Base-by-base conservation (phyloP, 2,329 filamentous ascomycete species). In the Phymatotrichopsis omnivora region DNA sequence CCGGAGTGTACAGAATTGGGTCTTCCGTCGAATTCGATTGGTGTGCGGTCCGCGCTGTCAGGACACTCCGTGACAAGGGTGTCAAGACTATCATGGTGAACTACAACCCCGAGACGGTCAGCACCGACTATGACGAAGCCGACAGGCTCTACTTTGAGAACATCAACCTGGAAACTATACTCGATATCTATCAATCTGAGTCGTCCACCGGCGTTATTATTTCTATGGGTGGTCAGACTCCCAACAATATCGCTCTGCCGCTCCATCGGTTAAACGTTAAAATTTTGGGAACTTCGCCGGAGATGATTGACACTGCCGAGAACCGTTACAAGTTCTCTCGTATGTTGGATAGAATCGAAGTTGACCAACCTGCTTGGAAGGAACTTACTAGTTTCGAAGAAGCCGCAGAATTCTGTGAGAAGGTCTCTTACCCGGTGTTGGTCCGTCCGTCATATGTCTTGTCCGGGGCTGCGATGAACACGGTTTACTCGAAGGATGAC, bases 21-120 rank as follows among this genome's bases (percentile, higher is more conserved):
- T 95, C 87, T 0, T 95, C 89, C 0, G 91, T 98, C 48, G 91
- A 98, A 63, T 98, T 98, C 64, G 91, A 98, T 65, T 98, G 91
- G 91, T 96, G 91, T 64, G 94, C 91, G 4, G 91, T 98, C 22
- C 75, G 89, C 49, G 85, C 91, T 5, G 93, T 96, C 52, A 80
- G 89, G 53, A 96, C 91, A 2, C 74, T 98, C 6, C 78, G 91
- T 39, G 76, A 84, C 55, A 75, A 80, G 49, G 83, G 83, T 2
- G 78, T 81, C 70, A 96, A 96, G 72, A 96, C 91, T 0, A 79
- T 96, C 60, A 96, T 96, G 89, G 79, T 93, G 38, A 93, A 93
- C 47, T 85, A 82, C 61, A 94, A 95, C 60, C 87, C 87, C 0
- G 87, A 95, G 62, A 94, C 86, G 0, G 82, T 94, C 0, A 75